Conservation (phyloP, 2,329 filamentous ascomycete genomes). For the Pochonia chlamydosporia region DNA sequence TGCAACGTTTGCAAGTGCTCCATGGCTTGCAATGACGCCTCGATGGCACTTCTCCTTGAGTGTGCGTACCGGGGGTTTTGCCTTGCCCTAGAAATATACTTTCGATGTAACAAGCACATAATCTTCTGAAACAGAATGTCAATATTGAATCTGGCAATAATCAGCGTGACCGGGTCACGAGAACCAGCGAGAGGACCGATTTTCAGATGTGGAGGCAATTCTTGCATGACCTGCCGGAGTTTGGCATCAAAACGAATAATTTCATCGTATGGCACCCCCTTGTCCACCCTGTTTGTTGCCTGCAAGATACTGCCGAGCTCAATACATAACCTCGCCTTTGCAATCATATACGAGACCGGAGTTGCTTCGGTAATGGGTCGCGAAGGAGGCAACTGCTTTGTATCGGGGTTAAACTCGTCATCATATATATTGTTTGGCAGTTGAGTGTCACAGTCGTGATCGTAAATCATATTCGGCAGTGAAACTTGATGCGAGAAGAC, state of each 20-base stretch:
- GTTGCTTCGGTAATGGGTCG: constrained; percentile 66
- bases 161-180: constrained; percentile 74
- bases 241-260: constrained; percentile 57
- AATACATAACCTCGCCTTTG: constrained; percentile 61
- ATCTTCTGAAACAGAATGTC: constrained; percentile 86
- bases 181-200: constrained; percentile 70
- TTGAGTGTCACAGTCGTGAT: constrained; percentile 69
- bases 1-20: constrained; percentile 71
- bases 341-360: constrained; percentile 73
- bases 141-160: constrained; percentile 79
- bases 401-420: constrained; percentile 68
- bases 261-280: constrained; percentile 56
- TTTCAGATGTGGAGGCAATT: constrained; percentile 74
- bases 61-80: constrained; percentile 78
- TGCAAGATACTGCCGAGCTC: constrained; percentile 70
- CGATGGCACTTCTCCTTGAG: constrained; percentile 77
- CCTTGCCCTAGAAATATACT: constrained; percentile 73
- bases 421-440: constrained; percentile 75
- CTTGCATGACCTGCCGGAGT: constrained; percentile 55
- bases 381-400: constrained; percentile 60
- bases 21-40: constrained; percentile 78
- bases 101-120: constrained; percentile 81
- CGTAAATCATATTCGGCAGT: constrained; percentile 63
- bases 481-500: constrained; percentile 71
- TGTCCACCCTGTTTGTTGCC: constrained; percentile 50